Evolutionary conservation across 495 filamentous ascomycete species (phyloP), one percentile per base, ranked within the genome.

Genomic region (Pyrenula aspistea): DNA sequence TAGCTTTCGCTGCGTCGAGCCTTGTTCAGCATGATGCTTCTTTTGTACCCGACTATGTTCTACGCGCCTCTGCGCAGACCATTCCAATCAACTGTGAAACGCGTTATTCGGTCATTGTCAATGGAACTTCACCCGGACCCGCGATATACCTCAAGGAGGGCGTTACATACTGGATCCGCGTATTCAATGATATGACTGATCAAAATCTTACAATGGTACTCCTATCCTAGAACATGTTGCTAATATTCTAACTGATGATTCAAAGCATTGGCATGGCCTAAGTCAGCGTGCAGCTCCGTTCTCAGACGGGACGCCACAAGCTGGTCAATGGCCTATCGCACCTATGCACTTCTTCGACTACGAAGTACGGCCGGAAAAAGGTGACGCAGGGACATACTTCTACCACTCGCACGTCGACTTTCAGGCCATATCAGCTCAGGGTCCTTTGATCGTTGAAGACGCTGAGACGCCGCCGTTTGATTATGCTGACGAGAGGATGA

Each of bases 331-430:
- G 80, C 81, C 80, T 0, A 83, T 83, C 54, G 75, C 78, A 2
- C 78, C 79, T 10, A 61, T 70, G 15, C 72, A 79, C 59, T 84
- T 76, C 67, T 83, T 84, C 65, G 82, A 85, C 66, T 83, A 84
- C 62, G 78, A 84, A 61, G 69, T 83, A 21, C 63, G 66, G 10
- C 71, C 75, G 8, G 67, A 76, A 20, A 20, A 66, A 2, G 74
- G 72, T 8, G 70, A 78, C 54, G 74, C 79, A 10, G 80, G 79
- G 19, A 76, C 77, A 2, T 83, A 81, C 64, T 83, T 78, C 62
- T 84, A 83, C 56, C 80, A 84, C 60, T 81, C 77, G 10, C 81
- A 84, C 56, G 73, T 83, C 24, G 76, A 68, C 0, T 74, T 83
- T 57, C 79, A 83, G 64, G 73, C 78, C 1, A 65, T 77, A 25